phyloP scores from a whole-genome alignment of 2,329 filamentous ascomycete genomes.

The Venturiaceae sp. region DNA sequence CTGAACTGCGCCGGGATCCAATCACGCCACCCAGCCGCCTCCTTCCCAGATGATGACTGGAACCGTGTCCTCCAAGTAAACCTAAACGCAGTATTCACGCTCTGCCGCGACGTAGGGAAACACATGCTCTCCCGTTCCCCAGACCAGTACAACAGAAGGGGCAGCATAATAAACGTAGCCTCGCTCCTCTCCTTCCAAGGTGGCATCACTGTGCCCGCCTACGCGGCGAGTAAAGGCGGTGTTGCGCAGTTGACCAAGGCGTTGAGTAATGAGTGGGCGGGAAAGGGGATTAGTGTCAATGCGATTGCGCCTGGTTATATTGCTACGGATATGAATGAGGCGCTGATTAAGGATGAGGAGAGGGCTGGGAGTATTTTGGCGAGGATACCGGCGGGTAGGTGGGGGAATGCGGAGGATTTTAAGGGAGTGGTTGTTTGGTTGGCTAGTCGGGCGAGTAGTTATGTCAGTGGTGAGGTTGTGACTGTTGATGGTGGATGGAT shows the following conservation, averaged over 20 bases:
- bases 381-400: slow-evolving; percentile 73
- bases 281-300: slow-evolving; percentile 74
- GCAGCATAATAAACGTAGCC: slow-evolving; percentile 76
- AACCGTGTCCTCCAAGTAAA: slow-evolving; percentile 80
- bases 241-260: slow-evolving; percentile 79
- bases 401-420: slow-evolving; percentile 80
- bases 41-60: slow-evolving; percentile 71
- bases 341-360: slow-evolving; percentile 62
- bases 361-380: slow-evolving; percentile 65
- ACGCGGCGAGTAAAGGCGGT: slow-evolving; percentile 77
- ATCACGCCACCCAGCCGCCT: slow-evolving; percentile 61
- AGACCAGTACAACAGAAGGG: slow-evolving; percentile 44
- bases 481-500: slow-evolving; percentile 91
- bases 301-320: slow-evolving; percentile 86
- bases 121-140: slow-evolving; percentile 58
- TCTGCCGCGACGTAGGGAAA: slow-evolving; percentile 66
- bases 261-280: slow-evolving; percentile 76
- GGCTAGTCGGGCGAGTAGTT: slow-evolving; percentile 65
- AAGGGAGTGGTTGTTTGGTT: slow-evolving; percentile 73
- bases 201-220: slow-evolving; percentile 79
- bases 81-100: slow-evolving; percentile 68
- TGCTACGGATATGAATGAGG: slow-evolving; percentile 88
- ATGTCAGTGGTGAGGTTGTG: slow-evolving; percentile 73
- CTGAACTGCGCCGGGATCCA: slow-evolving; percentile 86
- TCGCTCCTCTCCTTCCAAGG: slow-evolving; percentile 78